Base-by-base conservation (phyloP, 768 basidiomycete genomes). In the Lentinula raphanica region DNA sequence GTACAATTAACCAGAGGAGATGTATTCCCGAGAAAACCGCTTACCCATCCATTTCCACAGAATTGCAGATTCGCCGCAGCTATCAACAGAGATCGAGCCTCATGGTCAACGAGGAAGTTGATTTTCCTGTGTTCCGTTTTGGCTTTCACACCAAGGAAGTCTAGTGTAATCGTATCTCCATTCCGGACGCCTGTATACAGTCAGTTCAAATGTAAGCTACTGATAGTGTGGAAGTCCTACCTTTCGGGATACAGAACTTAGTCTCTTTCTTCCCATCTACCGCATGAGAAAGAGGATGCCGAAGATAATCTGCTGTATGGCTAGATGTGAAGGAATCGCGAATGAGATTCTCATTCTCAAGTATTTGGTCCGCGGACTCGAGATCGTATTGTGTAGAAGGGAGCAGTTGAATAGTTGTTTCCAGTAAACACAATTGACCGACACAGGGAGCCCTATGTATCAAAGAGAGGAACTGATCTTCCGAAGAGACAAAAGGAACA, bases 251-350 rank as follows among this genome's bases (percentile, higher is more conserved):
- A 32, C 72, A 73, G 63, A 87, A 88, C 0, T 68, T 74, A 31
- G 83, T 85, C 8, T 68, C 67, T 3, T 66, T 61, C n/a, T 72
- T 64, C 6, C 79, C 76, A 69, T 88, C 85, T 4, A 86, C 85
- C 3, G 83, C 85, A 64, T 72, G 69, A 12, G 81, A 83, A 25
- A 76, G 74, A 27, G 84, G 69, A 66, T 78, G 71, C 2, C 65
- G 59, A 38, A 80, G 60, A 64, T 83, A 84, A 62, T 76, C 66
- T 15, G 60, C 44, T 48, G 66, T 69, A 21, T 65, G 64, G 25
- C 69, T 63, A 27, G 68, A 65, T 12, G 75, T 76, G 21, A 86
- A 63, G 12, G 55, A 40, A 19, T 62, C 51, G 7, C 66, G 62
- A 54, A 76, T 76, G 35, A 60, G 65, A 35, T 59, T 66, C 63